A percentile compares a stretch with the other conserved stretches of the same genome.
phyloP scores from a whole-genome alignment of 2,329 filamentous ascomycete species.

The Cordyceps farinosa region DNA sequence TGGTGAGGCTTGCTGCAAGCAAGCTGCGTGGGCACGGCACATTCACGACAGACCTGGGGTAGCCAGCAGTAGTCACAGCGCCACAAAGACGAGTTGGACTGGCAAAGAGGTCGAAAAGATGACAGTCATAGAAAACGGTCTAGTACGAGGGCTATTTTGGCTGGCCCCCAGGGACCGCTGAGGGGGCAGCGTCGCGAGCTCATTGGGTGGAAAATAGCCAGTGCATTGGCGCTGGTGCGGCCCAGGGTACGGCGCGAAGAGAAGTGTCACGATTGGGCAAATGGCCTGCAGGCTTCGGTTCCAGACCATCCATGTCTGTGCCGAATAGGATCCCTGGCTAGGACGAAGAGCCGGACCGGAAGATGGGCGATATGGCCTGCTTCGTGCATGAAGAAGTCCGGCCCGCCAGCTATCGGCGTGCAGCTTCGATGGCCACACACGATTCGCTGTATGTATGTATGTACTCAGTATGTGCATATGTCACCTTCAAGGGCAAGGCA shows the following conservation, averaged over 20 bases:
- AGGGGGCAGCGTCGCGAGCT: not conserved
- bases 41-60: constrained; percentile 5
- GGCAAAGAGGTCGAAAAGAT: not conserved
- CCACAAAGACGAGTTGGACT: not conserved
- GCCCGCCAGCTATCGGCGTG: not conserved
- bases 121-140: not conserved
- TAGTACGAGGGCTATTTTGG: constrained; percentile 7
- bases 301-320: constrained; percentile 6
- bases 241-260: constrained; percentile 19
- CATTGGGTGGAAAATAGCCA: constrained; percentile 13
- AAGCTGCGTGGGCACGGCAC: constrained; percentile 6
- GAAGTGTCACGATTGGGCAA: constrained; percentile 7
- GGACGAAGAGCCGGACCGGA: not conserved
- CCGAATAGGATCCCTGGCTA: not conserved
- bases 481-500: not conserved
- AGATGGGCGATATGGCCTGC: not conserved
- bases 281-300: not conserved
- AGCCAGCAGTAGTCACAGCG: not conserved
- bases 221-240: constrained; percentile 12
- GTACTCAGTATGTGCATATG: not conserved
- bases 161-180: not conserved
- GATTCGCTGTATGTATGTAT: not conserved
- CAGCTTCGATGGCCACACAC: constrained; percentile 1
- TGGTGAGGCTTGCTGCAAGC: not conserved
- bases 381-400: constrained; percentile 7